Base-by-base conservation (phyloP, 306 rosid genomes). In the Delonix regia region DNA sequence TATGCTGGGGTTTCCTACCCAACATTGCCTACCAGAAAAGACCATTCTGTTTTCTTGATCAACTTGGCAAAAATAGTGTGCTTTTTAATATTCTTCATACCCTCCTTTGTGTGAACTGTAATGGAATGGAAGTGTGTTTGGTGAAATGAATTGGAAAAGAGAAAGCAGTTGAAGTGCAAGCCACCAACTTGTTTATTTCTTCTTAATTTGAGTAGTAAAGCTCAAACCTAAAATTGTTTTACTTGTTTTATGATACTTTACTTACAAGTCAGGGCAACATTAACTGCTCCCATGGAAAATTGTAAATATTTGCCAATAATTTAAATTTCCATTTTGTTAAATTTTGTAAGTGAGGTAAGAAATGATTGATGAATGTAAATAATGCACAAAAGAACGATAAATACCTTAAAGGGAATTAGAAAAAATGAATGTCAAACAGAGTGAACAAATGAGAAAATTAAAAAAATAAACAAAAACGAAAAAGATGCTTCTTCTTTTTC, bases 161-260 rank as follows among this genome's bases (percentile, higher is more conserved):
- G 49, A 62, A 69, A 60, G 89, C 80, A 59, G 94, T 87, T 88
- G 89, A 83, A 74, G 66, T 80, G 71, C 78, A 85, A 86, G 89
- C 77, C 89, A 90, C 88, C 97, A 78, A 92, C 88, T 86, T 69
- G 70, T 44, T 80, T 9, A 67, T 9, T 67, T 42, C 30, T 13
- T 73, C 55, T 6, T 60, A 3, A 14, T 10, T 15, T 9, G 30
- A 38, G 51, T 55, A 27, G 64, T 22, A 83, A 48, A 81, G 83
- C 85, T 89, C 92, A 84, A 87, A 89, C 93, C 97, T 89, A 90
- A 68, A 67, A 61, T 25, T 24, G 73, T 57, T 49, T 24, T 57
- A 56, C 6, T 22, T 56, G 63, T 5, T 27, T 11, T 49, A 14
- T 52, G 55, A 51, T 69, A 42, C 24, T 27, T 60, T 0, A 14